Base-by-base conservation (phyloP, 2,329 filamentous ascomycete genomes). In the Scleromitrula shiraiana region DNA sequence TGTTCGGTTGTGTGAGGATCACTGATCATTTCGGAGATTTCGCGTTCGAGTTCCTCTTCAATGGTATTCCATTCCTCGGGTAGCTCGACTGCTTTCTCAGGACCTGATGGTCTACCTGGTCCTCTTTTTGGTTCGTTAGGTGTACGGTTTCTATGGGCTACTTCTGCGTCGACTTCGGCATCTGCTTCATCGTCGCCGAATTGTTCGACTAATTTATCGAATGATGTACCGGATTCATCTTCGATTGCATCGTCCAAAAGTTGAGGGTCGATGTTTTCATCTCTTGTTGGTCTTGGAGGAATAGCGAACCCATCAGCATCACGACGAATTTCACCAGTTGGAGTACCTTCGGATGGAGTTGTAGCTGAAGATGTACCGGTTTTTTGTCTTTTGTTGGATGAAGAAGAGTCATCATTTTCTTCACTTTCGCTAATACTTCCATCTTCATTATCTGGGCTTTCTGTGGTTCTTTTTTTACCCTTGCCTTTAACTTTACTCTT, bases 271-370 rank as follows among this genome's bases (percentile, higher is more conserved):
- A 50, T 46, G 4, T 51, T 45, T 20, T 49, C 40, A 6, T 33
- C 27, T 15, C 15, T 15, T 8, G 38, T 40, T 0, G 75, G 76
- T 5, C 67, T 57, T 0, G 70, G 67, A 1, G 83, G 82, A 26
- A 87, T 80, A 33, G 76, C 77, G 60, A 85, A 86, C 2, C 83
- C 83, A 57, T 87, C 82, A 2, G 78, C 75, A 61, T 86, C 83
- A 9, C 77, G 65, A 15, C 75, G 72, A 41, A 66, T 66, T 36
- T 68, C 64, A n/a, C n/a, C n/a, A 1, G 66, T 46, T 30, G 50
- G 30, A 39, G 55, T 50, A 22, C 49, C 55, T 15, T 36, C 33
- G 2, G 17, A 20, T 19, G 33, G 9, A 20, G 15, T 12, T 10
- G 7, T n/a, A 3, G 10, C n/a, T 17, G 23, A n/a, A 20, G 26